A percentile compares a stretch with the other conserved stretches of the same genome.
Evolutionary conservation across 139 green algal species (phyloP).

Genomic region (Chlorella sp.): DNA sequence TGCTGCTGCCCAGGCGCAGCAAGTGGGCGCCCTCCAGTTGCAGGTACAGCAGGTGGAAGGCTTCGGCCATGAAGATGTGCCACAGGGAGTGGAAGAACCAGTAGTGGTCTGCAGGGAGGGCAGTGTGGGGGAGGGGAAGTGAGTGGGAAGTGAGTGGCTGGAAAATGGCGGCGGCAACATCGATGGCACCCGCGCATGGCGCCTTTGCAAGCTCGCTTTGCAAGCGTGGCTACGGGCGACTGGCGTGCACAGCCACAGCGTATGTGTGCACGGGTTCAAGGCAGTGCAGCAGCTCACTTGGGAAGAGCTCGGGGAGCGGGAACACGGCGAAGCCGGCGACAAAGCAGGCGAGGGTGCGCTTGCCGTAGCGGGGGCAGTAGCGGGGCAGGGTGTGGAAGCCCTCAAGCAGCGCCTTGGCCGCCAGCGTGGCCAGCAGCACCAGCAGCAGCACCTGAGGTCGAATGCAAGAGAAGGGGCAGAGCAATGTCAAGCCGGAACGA

Average conservation of each 20-base stretch:
- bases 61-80: conserved; percentile 47
- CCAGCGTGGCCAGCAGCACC: conserved; percentile 33
- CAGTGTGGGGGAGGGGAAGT: background rate
- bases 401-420: conserved; percentile 30
- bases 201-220: too few relatives aligned
- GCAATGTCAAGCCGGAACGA: too few relatives aligned
- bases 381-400: conserved; percentile 26
- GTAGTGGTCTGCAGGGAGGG: conserved; percentile 28
- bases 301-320: conserved; percentile 38
- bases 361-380: conserved; percentile 11
- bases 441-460: conserved; percentile 12
- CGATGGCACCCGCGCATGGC: too few relatives aligned
- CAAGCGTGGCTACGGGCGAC: too few relatives aligned
- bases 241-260: too few relatives aligned
- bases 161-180: too few relatives aligned
- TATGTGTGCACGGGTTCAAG: too few relatives aligned
- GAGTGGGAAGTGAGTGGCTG: too few relatives aligned
- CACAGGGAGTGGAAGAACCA: conserved; percentile 57
- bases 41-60: conserved; percentile 21
- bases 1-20: background rate
- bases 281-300: background rate
- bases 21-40: conserved; percentile 35
- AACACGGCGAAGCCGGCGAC: conserved; percentile 23
- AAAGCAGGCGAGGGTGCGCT: conserved; percentile 30
- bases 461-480: background rate